Base-by-base conservation (phyloP, 2,329 filamentous ascomycete species). In the Colletotrichum eremochloae region DNA sequence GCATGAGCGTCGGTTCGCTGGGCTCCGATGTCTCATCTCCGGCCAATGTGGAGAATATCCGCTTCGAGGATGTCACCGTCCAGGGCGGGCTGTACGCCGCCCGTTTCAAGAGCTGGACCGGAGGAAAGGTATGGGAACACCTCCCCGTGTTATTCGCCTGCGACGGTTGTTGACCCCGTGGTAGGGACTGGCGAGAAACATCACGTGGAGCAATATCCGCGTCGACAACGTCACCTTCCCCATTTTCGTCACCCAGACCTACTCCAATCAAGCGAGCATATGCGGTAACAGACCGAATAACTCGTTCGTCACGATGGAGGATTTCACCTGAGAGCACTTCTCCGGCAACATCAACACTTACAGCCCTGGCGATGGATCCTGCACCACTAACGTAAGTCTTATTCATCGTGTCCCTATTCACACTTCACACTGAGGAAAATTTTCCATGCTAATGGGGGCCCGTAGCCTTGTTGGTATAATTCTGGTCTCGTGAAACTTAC, bases 211-310 rank as follows among this genome's bases (percentile, higher is more conserved):
- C 63, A 83, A 85, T 71, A 83, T 85, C 64, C 75, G 81, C 7
- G 74, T 80, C 15, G 81, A 81, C 74, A 85, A 85, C 68, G 84
- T 85, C 40, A 81, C 83, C 0, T 85, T 85, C 73, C 84, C 84
- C 1, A 82, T 85, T 67, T 85, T 84, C 67, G 82, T 85, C n/a
- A 85, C 83, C 3, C 83, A 85, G 75, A 84, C 80, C 50, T 85
- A 85, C 75, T 76, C 76, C 72, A 81, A 85, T 67, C 83, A 85
- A 74, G 79, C 63, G 40, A 75, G 48, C 77, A n/a, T 77, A 74
- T 38, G 76, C 74, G 8, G 78, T 77, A 72, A 79, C 75, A 74
- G 81, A n/a, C 76, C 77, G 8, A 82, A 82, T 73, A 83, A 83
- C 72, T 77, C 81, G 4, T 80, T 79, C 15, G 84, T 84, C 15